These are phyloP conservation scores for Coemansia sp. DNA, from an alignment of 192 early-diverging fungal genomes.

Conservation along the genomic window DNA sequence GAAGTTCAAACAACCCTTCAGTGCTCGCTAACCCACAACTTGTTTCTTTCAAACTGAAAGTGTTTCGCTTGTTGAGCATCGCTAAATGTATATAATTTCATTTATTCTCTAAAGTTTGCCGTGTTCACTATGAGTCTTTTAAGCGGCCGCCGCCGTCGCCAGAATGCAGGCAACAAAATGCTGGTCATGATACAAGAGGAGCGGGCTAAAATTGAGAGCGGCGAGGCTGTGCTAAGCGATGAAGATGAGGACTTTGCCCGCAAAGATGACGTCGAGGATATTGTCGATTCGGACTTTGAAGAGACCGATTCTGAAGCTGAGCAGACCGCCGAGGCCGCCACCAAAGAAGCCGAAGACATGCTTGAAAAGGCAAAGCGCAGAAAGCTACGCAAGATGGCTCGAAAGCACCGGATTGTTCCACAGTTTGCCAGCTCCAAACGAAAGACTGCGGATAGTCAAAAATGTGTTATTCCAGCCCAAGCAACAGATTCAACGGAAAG, in stretches of 20 bases:
- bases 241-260: constrained; percentile 46
- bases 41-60: too few relatives aligned
- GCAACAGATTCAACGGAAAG: neutral
- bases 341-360: constrained; percentile 25
- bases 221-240: constrained; percentile 32
- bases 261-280: constrained; percentile 33
- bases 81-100: too few relatives aligned
- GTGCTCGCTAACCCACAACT: too few relatives aligned
- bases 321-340: constrained; percentile 21
- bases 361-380: constrained; percentile 26
- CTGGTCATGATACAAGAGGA: constrained; percentile 41
- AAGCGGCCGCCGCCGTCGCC: constrained; percentile 27
- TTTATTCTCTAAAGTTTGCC: too few relatives aligned
- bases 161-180: constrained; percentile 53
- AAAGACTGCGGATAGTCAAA: neutral
- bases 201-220: constrained; percentile 42
- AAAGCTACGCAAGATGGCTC: constrained; percentile 32
- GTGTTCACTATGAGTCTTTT: neutral
- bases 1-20: too few relatives aligned
- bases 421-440: constrained; percentile 29
- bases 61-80: too few relatives aligned
- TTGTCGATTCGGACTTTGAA: constrained; percentile 43
- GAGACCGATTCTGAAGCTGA: constrained; percentile 53
- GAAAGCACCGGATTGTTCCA: constrained; percentile 38
- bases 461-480: neutral